Evolutionary conservation across 2,329 filamentous ascomycete genomes (phyloP), one percentile per base, ranked within the genome.

Genomic region (Epichloe typhina): DNA sequence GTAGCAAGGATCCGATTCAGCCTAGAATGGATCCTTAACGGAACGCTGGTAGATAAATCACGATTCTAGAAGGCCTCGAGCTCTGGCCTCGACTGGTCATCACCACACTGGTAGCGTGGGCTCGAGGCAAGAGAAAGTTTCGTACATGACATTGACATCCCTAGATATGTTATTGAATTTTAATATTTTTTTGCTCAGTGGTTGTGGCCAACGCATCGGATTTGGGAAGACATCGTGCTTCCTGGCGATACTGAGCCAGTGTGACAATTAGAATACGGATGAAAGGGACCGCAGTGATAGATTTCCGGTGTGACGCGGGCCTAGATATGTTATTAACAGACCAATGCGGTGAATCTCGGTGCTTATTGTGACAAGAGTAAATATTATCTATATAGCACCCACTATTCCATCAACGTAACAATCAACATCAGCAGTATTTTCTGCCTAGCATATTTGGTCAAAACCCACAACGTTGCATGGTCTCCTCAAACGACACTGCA

Each of bases 21-120:
- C 76, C 72, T 74, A 84, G 79, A 77, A 79, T 75, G 70, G 73
- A 77, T 75, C 74, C 82, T 83, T 84, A 87, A 88, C 84, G 84
- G 84, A 88, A 80, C 84, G 82, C 84, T 86, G 84, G 84, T 65
- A 88, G 73, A 86, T 71, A 58, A 66, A 61, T 49, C 33, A 67
- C 63, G 66, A 59, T 50, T 59, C 61, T 62, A 69, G 67, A 69
- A 69, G 67, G 66, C 67, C 59, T 60, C 60, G 59, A 50, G 62
- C 56, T 57, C 60, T 49, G 56, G 56, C 55, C 54, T 13, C 23
- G 37, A 49, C 36, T 55, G 59, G 57, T 59, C 54, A 42, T 55
- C 56, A 56, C 59, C 59, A 57, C 55, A 52, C 53, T 57, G 57
- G 56, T 53, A 49, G 4, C 8, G 58, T 69, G 67, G 60, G 59